Conservation (phyloP, 129 eudicot species). For the Flaveria trinervia region DNA sequence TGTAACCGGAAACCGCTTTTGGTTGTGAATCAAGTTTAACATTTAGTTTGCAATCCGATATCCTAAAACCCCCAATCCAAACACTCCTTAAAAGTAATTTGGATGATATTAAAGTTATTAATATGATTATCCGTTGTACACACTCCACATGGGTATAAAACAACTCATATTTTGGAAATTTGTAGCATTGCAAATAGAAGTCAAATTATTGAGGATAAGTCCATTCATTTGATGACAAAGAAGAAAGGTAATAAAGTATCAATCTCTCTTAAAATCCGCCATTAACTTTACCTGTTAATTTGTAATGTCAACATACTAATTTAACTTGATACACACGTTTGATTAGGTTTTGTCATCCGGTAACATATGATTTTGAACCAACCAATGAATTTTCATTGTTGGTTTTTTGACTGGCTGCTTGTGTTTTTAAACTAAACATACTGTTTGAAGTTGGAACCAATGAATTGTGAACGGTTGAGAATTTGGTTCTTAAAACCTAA, state of each 20-base stretch:
- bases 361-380: not conserved
- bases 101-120: too few species aligned
- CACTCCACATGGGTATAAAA: slow-evolving; percentile 2
- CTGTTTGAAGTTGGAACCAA: too few species aligned
- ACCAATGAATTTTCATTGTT: not conserved
- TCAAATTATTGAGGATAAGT: slow-evolving; percentile 9
- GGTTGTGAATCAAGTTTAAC: too few species aligned
- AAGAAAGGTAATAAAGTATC: not conserved
- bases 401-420: not conserved
- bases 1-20: too few species aligned
- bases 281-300: not conserved
- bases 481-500: too few species aligned
- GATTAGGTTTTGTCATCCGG: not conserved
- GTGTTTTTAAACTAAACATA: not conserved
- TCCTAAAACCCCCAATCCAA: too few species aligned
- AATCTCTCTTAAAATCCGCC: slow-evolving; percentile 5
- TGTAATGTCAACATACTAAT: not conserved
- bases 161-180: not conserved
- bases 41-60: too few species aligned
- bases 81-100: too few species aligned
- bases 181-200: not conserved
- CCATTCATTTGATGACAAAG: not conserved
- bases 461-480: too few species aligned
- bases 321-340: not conserved
- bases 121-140: not conserved